Conservation (phyloP, 768 basidiomycete genomes). For the Leccinum boreale region DNA sequence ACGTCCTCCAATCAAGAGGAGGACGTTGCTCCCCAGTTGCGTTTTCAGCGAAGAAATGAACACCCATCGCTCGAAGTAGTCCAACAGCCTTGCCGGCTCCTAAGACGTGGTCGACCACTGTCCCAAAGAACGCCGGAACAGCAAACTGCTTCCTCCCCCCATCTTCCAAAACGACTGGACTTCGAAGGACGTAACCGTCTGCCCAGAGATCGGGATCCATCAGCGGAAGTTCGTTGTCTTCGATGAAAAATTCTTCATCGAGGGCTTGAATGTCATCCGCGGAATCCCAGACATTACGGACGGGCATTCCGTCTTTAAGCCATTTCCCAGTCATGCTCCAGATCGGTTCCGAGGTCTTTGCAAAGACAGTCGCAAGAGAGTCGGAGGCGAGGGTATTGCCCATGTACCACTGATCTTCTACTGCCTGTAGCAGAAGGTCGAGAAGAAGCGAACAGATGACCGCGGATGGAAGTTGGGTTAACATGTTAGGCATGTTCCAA, state of each 20-base stretch:
- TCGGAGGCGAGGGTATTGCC: conserved; percentile 52
- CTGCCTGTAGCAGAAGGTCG: conserved; percentile 55
- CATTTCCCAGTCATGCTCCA: conserved; percentile 74
- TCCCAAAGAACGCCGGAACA: conserved; percentile 61
- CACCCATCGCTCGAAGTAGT: conserved; percentile 56
- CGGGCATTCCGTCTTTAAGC: conserved; percentile 71
- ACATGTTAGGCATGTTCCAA: conserved; percentile 41
- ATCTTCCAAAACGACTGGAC: conserved; percentile 31
- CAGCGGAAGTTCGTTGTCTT: conserved; percentile 61
- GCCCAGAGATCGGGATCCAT: conserved; percentile 78
- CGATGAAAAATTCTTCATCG: conserved; percentile 81
- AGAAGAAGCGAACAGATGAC: conserved; percentile 55
- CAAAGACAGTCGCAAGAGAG: conserved; percentile 62
- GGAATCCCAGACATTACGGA: conserved; percentile 33
- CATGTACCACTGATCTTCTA: conserved; percentile 58
- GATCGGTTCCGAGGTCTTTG: conserved; percentile 60
- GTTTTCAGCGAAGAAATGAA: conserved; percentile 16
- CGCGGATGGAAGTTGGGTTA: conserved; percentile 45
- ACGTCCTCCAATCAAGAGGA: conserved; percentile 40
- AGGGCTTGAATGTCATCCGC: conserved; percentile 29
- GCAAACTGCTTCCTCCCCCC: conserved; percentile 24
- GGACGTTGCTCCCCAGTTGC: conserved; percentile 19
- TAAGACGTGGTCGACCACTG: conserved; percentile 56
- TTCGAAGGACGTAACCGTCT: conserved; percentile 62
- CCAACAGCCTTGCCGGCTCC: conserved; percentile 76